phyloP scores from a whole-genome alignment of 257 asterid genomes.

The Lycium ferocissimum region DNA sequence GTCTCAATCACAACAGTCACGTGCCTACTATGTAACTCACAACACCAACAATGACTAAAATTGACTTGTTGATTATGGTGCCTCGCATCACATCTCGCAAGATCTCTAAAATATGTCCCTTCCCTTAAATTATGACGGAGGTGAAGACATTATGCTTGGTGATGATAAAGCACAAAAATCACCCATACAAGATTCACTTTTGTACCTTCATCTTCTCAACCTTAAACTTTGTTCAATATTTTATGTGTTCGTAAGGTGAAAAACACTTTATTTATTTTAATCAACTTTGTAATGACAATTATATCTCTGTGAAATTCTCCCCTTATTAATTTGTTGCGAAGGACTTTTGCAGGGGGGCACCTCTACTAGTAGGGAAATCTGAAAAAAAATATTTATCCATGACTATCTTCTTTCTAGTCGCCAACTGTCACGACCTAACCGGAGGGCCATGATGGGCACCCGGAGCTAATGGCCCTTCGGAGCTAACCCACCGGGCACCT shows the following conservation, averaged over 20 bases:
- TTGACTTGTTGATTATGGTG: no score
- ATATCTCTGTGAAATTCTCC: not conserved
- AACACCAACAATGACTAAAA: not conserved
- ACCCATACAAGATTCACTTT: not conserved
- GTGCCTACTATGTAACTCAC: not conserved
- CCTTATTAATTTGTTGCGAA: not conserved
- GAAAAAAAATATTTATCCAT: not conserved
- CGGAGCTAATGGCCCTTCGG: no score
- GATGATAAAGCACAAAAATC: not conserved
- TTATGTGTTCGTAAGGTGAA: not conserved
- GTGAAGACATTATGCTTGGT: not conserved
- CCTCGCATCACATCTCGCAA: not conserved
- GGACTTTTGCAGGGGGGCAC: not conserved
- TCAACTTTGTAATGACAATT: not conserved
- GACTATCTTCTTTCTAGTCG: no score
- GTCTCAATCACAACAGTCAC: no score
- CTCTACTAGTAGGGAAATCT: not conserved
- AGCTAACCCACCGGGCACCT: no score
- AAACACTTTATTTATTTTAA: not conserved
- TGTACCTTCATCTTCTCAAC: not conserved
- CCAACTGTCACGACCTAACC: no score
- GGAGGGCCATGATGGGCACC: no score
- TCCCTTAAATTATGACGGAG: not conserved
- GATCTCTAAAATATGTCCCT: not conserved
- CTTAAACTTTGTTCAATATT: not conserved